Conservation (phyloP, 2,329 filamentous ascomycete species). For the Colletotrichum euphorbiae region DNA sequence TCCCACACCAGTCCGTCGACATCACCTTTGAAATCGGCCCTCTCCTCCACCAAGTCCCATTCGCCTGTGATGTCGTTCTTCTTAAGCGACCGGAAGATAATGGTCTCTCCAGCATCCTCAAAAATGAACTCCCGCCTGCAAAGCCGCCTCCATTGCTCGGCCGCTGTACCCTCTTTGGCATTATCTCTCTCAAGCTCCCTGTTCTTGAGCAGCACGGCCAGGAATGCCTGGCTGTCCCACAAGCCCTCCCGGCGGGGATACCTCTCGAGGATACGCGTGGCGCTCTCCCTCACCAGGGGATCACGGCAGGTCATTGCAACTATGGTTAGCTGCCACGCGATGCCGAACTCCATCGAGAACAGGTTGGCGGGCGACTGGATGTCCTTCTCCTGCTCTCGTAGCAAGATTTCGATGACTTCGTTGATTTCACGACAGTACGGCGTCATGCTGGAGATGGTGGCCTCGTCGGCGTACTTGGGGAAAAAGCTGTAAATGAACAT, state of each 20-base stretch:
- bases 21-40: constrained; percentile 47
- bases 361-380: constrained; percentile 44
- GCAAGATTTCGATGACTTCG: constrained; percentile 51
- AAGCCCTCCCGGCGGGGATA: constrained; percentile 58
- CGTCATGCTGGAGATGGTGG: constrained; percentile 52
- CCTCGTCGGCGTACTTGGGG: constrained; percentile 52
- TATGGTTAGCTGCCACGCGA: constrained; percentile 58
- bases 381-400: constrained; percentile 43
- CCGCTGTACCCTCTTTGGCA: constrained; percentile 47
- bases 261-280: constrained; percentile 53
- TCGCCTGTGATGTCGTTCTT: constrained; percentile 46
- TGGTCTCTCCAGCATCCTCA: constrained; percentile 47
- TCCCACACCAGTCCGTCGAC: constrained; percentile 49
- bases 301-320: constrained; percentile 56
- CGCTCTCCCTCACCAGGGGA: constrained; percentile 51
- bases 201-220: constrained; percentile 54
- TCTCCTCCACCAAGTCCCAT: constrained; percentile 55
- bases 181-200: constrained; percentile 50
- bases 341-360: constrained; percentile 60
- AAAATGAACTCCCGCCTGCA: constrained; percentile 54
- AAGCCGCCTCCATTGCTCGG: constrained; percentile 55
- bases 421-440: constrained; percentile 57
- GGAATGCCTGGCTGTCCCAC: constrained; percentile 55
- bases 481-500: constrained; percentile 54
- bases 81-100: constrained; percentile 52